phyloP scores from a whole-genome alignment of 176 grass and related monocot genomes.

The Sorghum bicolor region DNA sequence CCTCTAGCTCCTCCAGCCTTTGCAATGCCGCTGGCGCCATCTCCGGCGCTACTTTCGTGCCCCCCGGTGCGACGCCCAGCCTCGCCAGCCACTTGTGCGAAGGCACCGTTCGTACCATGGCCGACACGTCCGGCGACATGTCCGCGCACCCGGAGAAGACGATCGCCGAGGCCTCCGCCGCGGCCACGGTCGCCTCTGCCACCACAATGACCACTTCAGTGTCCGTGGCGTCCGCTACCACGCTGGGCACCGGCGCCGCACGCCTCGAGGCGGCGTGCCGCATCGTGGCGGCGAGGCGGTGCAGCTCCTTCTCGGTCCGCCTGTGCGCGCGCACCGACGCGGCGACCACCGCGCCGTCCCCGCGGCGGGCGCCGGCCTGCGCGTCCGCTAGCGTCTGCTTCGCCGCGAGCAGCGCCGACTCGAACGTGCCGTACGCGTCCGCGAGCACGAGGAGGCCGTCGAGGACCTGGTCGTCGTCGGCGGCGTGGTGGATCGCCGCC shows the following conservation, averaged over 20 bases:
- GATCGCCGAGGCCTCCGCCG: slow-evolving; percentile 22
- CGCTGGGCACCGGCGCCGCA: not conserved
- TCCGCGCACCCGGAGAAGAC: slow-evolving; percentile 32
- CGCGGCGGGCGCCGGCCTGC: slow-evolving; percentile 26
- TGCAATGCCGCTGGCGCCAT: slow-evolving; percentile 9
- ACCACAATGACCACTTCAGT: not conserved
- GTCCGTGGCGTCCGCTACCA: not conserved
- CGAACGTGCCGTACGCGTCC: slow-evolving; percentile 62
- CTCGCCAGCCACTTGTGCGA: slow-evolving; percentile 24
- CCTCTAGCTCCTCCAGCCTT: slow-evolving; percentile 44
- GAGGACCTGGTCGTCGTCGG: not conserved
- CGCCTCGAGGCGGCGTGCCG: slow-evolving; percentile 25
- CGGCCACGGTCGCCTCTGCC: slow-evolving; percentile 27
- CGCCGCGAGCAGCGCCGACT: slow-evolving; percentile 28
- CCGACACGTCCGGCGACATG: slow-evolving; percentile 21
- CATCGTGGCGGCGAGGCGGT: slow-evolving; percentile 32
- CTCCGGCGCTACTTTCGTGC: slow-evolving; percentile 15
- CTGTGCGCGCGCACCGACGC: slow-evolving; percentile 14
- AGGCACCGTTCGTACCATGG: not conserved
- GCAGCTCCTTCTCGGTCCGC: slow-evolving; percentile 40
- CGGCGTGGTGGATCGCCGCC: not conserved
- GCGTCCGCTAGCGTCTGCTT: slow-evolving; percentile 29
- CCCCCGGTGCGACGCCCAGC: not conserved
- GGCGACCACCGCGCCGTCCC: slow-evolving; percentile 29
- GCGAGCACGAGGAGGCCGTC: slow-evolving; percentile 67